Evolutionary conservation across 768 basidiomycete species (phyloP).

Genomic region (Asterophora parasitica): DNA sequence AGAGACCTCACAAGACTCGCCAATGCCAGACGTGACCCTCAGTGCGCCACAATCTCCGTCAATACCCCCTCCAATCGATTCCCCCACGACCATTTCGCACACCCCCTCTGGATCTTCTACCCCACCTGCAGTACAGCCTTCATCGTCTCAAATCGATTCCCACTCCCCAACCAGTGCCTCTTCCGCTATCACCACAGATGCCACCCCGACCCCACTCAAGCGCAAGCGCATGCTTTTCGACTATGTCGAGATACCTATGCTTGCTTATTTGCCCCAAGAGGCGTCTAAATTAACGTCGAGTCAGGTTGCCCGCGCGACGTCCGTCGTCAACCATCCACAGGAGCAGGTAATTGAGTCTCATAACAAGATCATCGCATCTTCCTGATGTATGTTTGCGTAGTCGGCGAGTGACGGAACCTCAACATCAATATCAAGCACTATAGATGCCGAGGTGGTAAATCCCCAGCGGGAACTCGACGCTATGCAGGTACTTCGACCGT

Average conservation of each 20-base stretch:
- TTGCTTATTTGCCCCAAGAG: background rate
- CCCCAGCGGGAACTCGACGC: background rate
- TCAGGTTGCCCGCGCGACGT: background rate
- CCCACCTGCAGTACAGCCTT: too few species aligned
- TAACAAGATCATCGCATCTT: background rate
- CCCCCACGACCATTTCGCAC: background rate
- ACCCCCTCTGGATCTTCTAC: background rate
- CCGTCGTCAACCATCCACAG: background rate
- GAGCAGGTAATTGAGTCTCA: background rate
- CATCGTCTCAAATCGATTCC: too few species aligned
- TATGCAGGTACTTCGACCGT: background rate
- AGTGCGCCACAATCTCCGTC: background rate
- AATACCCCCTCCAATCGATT: background rate
- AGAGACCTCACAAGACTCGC: background rate
- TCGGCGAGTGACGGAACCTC: background rate
- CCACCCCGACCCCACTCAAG: background rate
- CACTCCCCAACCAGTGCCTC: too few species aligned
- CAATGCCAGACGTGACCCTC: background rate
- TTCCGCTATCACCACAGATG: too few species aligned
- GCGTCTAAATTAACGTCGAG: background rate
- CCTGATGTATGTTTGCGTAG: background rate
- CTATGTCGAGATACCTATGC: conserved; percentile 10
- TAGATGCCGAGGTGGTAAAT: background rate
- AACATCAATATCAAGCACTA: background rate
- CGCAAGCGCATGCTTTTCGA: conserved; percentile 15